Conservation (phyloP, 2,329 filamentous ascomycete genomes). For the Ophiosphaerella korrae region DNA sequence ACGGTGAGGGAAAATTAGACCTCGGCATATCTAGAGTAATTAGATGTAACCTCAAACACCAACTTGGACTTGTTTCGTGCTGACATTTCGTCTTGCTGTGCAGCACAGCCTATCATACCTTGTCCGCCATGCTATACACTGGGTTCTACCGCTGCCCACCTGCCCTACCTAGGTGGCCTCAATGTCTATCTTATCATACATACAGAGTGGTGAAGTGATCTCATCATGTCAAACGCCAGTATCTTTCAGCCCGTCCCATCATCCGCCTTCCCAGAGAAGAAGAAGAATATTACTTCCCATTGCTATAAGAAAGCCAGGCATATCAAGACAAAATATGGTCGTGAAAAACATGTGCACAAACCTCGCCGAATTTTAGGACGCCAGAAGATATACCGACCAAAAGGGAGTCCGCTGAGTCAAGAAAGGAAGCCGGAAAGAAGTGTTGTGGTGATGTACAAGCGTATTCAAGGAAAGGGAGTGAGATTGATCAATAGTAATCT, state of each 20-base stretch:
- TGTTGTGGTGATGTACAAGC: constrained; percentile 1
- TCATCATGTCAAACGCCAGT: constrained; percentile 23
- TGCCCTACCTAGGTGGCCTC: constrained; percentile 3
- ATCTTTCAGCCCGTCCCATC: constrained; percentile 13
- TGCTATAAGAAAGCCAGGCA: not conserved
- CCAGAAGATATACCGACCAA: constrained; percentile 33
- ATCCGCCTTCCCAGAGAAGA: constrained; percentile 19
- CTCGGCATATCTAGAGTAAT: constrained; percentile 13
- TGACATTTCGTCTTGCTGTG: not conserved
- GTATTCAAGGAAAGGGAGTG: not conserved
- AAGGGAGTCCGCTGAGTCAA: constrained; percentile 16
- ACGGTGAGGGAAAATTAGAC: constrained; percentile 13
- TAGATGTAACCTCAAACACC: no score
- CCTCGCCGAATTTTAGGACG: constrained; percentile 35
- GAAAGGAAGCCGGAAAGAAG: constrained; percentile 16
- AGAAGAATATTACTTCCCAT: constrained; percentile 1
- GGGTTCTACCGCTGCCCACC: not conserved
- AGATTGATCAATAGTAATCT: constrained; percentile 72
- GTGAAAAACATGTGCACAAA: constrained; percentile 14
- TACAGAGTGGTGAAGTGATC: constrained; percentile 35
- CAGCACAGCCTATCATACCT: no score
- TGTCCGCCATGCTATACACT: not conserved
- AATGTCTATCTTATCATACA: constrained; percentile 21
- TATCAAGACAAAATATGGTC: constrained; percentile 7
- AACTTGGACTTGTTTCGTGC: not conserved